A percentile compares a stretch with the other conserved stretches of the same genome.
These are phyloP conservation scores for Penicillium sclerotiorum DNA, from an alignment of 2,329 filamentous ascomycete species.

Conservation along the genomic window DNA sequence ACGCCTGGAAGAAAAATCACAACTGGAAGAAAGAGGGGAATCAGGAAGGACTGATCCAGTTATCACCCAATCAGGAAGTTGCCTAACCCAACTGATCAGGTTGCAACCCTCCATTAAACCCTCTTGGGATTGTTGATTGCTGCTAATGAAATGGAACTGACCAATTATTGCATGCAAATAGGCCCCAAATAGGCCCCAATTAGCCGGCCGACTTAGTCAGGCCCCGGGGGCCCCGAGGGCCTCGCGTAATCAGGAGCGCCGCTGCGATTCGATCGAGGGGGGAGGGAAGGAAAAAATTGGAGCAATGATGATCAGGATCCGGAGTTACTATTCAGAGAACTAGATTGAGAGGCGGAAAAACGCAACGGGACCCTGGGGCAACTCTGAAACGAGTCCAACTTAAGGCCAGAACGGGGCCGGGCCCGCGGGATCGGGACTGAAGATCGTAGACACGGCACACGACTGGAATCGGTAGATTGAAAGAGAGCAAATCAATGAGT, in stretches of 20 bases:
- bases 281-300: background rate
- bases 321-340: background rate
- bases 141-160: background rate
- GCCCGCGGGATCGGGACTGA: background rate
- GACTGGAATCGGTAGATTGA: no score
- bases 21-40: background rate
- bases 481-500: no score
- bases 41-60: background rate
- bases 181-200: background rate
- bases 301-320: background rate
- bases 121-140: no score
- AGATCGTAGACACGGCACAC: no score
- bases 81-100: no score
- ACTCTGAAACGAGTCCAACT: background rate
- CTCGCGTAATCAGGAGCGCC: background rate
- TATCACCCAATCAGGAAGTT: no score
- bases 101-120: no score
- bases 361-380: background rate
- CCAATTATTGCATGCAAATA: background rate
- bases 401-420: background rate
- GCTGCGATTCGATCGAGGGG: background rate
- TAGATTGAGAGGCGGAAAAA: background rate
- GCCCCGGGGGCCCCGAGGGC: background rate
- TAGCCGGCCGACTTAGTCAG: slow-evolving; percentile 9
- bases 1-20: background rate